phyloP scores from a whole-genome alignment of 163 green algal genomes.

The Scenedesmus sp. region DNA sequence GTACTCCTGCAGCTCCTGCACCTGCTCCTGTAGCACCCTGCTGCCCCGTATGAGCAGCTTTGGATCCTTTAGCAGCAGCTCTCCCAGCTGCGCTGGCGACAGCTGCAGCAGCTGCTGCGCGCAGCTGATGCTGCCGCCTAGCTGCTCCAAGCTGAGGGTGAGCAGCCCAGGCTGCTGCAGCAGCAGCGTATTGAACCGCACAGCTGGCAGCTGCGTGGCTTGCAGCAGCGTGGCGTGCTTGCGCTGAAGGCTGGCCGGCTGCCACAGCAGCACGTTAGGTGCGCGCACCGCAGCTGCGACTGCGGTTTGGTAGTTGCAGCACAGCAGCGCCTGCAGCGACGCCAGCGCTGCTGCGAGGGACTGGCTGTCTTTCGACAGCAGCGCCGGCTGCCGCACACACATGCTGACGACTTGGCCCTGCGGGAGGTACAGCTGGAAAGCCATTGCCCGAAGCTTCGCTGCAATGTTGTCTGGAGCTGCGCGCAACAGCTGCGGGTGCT shows the following conservation, averaged over 20 bases:
- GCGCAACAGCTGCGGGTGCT: constrained; percentile 47
- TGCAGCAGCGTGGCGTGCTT: constrained; percentile 39
- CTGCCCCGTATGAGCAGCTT: constrained; percentile 14
- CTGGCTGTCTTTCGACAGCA: constrained; percentile 21
- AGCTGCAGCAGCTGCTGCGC: constrained; percentile 27
- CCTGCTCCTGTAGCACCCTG: constrained; percentile 12
- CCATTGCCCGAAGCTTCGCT: constrained; percentile 37
- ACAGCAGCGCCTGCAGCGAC: constrained; percentile 15
- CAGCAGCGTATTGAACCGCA: constrained; percentile 23
- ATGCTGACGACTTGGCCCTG: constrained; percentile 37
- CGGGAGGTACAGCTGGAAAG: constrained; percentile 42
- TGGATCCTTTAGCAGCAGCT: constrained; percentile 25
- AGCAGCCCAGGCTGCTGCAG: constrained; percentile 40
- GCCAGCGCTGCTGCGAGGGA: not conserved
- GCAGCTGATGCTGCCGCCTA: not conserved
- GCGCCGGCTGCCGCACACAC: constrained; percentile 42
- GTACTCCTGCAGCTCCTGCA: constrained; percentile 43
- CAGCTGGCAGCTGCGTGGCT: constrained; percentile 8
- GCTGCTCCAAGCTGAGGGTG: not conserved
- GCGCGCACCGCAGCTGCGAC: constrained; percentile 26
- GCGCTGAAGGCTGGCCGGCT: not conserved
- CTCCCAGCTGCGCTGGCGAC: not conserved
- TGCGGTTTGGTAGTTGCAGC: constrained; percentile 12
- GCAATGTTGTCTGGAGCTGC: constrained; percentile 9
- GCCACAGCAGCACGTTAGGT: constrained; percentile 31